Evolutionary conservation across 140 eudicot species (phyloP), one percentile per base, ranked within the genome.

Genomic region (Stevia rebaudiana): DNA sequence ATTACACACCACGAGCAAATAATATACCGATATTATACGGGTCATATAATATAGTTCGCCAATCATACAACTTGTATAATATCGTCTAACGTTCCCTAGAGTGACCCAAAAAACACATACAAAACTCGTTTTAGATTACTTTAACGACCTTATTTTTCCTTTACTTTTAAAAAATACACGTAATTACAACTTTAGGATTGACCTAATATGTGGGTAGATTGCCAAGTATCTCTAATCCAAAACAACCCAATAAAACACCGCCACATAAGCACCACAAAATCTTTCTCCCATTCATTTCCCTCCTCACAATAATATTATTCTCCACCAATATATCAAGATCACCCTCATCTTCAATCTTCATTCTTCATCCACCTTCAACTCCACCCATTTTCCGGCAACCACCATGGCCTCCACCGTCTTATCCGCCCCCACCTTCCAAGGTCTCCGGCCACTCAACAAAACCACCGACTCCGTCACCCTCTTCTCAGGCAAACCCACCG

Each of bases 381-480:
- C 30, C 52, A 49, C 7, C 16, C 8, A 5, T 15, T 6, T 10
- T 53, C 22, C 24, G 16, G 0, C 12, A 35, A 33, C 52, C 41
- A 19, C 69, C 59, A 82, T 88, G 97, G 91, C 97, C 56, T 65
- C 81, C 33, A 37, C 84, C 68, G 60, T 88, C 35, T 9, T 89
- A 40, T 80, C 97, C 5, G 53, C 95, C 11, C 95, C 97, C 49
- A 76, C 83, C 16, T 80, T 89, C 81, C 94, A 85, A 52, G 96
- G 95, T 17, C 79, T 85, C 21, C 67, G 91, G 63, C 95, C 95
- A 51, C 84, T 78, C 51, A 80, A 77, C 89, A 77, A 65, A 24
- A 13, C 53, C 68, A 37, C 76, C 54, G 75, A 58, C 53, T 59
- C 68, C 57, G 54, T 52, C 11, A 28, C 73, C 53, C 36, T 70